Evolutionary conservation across 306 rosid species (phyloP).

Genomic region (Quillaja saponaria): DNA sequence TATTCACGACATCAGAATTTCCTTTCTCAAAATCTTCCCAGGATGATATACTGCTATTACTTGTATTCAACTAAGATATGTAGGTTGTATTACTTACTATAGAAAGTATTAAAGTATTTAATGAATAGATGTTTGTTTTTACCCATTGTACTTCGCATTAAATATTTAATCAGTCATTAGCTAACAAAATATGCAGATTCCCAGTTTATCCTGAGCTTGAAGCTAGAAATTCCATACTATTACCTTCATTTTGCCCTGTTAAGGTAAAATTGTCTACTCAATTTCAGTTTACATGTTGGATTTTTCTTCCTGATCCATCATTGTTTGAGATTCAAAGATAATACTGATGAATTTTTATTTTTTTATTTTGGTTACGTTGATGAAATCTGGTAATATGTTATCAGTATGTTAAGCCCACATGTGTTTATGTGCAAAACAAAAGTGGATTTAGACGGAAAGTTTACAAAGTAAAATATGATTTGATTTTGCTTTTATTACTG

Average conservation of each 20-base stretch:
- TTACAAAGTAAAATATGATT: too few relatives aligned
- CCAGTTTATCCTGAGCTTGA: constrained; percentile 85
- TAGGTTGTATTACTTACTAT: not conserved
- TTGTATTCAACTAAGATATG: not conserved
- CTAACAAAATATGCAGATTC: constrained; percentile 55
- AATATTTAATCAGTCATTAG: constrained; percentile 19
- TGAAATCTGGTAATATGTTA: too few relatives aligned
- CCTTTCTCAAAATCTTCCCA: too few relatives aligned
- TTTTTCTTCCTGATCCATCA: constrained; percentile 15
- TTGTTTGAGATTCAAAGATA: too few relatives aligned
- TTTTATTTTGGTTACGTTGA: too few relatives aligned
- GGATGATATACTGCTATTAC: not conserved
- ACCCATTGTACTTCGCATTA: constrained; percentile 9
- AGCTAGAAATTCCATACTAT: constrained; percentile 73
- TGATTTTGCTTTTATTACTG: too few relatives aligned
- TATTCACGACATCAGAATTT: too few relatives aligned
- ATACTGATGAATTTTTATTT: too few relatives aligned
- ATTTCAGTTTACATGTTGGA: constrained; percentile 18
- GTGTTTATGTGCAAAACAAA: too few relatives aligned
- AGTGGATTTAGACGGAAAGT: too few relatives aligned
- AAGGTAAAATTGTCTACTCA: constrained; percentile 44
- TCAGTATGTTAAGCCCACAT: too few relatives aligned
- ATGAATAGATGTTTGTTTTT: constrained; percentile 26
- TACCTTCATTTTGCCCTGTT: constrained; percentile 76
- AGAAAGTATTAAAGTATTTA: too few relatives aligned